Base-by-base conservation (phyloP, 2,329 filamentous ascomycete species). In the Ophidiomyces ophidiicola region DNA sequence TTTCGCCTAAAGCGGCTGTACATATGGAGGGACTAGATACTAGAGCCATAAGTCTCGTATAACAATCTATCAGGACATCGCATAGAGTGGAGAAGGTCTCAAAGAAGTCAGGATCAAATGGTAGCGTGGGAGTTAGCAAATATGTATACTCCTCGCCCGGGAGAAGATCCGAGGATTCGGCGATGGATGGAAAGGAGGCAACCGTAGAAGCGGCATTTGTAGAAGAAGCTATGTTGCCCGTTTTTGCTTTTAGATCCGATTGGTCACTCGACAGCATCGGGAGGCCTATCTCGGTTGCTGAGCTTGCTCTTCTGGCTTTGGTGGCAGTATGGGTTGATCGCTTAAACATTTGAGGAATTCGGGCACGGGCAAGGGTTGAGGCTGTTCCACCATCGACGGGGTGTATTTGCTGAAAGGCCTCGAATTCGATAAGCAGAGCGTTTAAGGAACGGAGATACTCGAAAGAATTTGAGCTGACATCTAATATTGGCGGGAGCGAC, bases 41-140 rank as follows among this genome's bases (percentile, higher is more conserved):
- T 43, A 98, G 67, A 30, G 69, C 70, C 51, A 92, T 67, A 19
- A 98, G 74, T 39, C 78, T 76, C 24, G 78, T 77, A 62, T 98
- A 98, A 53, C 79, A 84, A 58, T 96, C 90, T 51, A 94, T 92
- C 45, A 98, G 66, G 2, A 93, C 84, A 56, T 98, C 90, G 64
- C 90, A 96, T 5, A 98, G 70, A 8, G 90, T 94, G 10, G 86
- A 81, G 63, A 96, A 96, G 0, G 87, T 94, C 64, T 92, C 86
- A 59, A 88, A 90, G 54, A 94, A 98, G 61, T 98, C 90, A 0
- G 90, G 90, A 48, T 96, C 87, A 55, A 98, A 98, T 0, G 90
- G 90, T 33, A 98, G 65, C 11, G 78, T 80, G 0, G 90, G 90
- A n/a, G 88, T 96, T 14, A 94, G 71, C 1, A 98, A 70, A 57